Conservation (phyloP, 1,284 basidiomycete genomes). For the Peniophora sp. region DNA sequence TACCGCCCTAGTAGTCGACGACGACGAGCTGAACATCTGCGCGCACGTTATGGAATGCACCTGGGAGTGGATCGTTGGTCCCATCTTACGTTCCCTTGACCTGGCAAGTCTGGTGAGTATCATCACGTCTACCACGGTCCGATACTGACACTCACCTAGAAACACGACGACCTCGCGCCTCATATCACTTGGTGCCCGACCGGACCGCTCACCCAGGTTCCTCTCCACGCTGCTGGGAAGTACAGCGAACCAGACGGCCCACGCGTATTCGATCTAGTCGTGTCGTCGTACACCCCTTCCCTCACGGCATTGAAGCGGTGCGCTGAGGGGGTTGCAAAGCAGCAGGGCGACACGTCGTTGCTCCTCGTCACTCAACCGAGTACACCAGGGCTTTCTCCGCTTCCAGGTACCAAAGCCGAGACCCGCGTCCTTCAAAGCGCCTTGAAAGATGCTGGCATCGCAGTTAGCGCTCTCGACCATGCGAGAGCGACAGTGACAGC, state of each 20-base stretch:
- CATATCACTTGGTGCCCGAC: conserved; percentile 18
- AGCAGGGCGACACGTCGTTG: background rate
- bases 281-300: conserved; percentile 18
- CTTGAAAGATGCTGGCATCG: conserved; percentile 1
- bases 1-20: background rate
- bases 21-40: no score
- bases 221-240: conserved; percentile 17
- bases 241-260: conserved; percentile 5
- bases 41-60: background rate
- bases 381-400: background rate
- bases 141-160: background rate
- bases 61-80: background rate
- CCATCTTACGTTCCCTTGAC: background rate
- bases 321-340: background rate
- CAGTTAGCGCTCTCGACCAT: conserved; percentile 7
- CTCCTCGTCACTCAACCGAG: conserved; percentile 4
- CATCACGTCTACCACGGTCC: background rate
- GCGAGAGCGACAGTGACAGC: conserved; percentile 2
- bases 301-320: conserved; percentile 1
- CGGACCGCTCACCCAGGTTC: conserved; percentile 15
- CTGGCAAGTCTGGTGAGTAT: background rate
- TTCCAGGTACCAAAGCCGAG: background rate
- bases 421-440: conserved; percentile 6
- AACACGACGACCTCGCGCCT: background rate
- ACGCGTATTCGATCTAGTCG: conserved; percentile 8